Percentiles rank a stretch among this genome's conserved stretches.
Conservation (phyloP, 352 stramenopile genomes). For the Phytopythium cucurbitacearum region DNA sequence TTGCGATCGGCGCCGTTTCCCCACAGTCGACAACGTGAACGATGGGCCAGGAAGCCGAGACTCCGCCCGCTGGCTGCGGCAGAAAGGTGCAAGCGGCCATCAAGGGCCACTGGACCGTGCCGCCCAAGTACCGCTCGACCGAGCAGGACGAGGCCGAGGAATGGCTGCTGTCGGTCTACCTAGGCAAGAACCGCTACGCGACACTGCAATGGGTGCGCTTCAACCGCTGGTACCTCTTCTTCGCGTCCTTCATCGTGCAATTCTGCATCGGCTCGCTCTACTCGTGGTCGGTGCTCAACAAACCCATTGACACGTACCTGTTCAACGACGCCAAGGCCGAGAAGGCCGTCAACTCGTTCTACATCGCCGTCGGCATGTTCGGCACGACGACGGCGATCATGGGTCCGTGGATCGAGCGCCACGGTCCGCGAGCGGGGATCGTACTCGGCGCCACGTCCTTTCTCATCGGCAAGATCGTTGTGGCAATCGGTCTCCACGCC, state of each 20-base stretch:
- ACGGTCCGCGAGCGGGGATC: conserved; percentile 45
- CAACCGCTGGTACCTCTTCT: conserved; percentile 63
- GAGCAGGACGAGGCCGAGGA: conserved; percentile 53
- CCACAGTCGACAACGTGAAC: not conserved
- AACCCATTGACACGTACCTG: conserved; percentile 49
- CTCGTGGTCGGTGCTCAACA: conserved; percentile 76
- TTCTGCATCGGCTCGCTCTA: conserved; percentile 77
- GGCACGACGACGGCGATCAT: conserved; percentile 57
- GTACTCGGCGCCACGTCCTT: conserved; percentile 48
- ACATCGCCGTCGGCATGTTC: conserved; percentile 61
- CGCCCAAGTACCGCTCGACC: conserved; percentile 34
- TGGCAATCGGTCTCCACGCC: conserved; percentile 39
- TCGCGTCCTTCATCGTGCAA: conserved; percentile 52
- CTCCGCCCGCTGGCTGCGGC: conserved; percentile 20
- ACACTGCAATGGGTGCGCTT: conserved; percentile 39
- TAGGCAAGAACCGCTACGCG: conserved; percentile 45
- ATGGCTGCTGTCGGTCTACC: conserved; percentile 46
- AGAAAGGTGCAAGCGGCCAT: conserved; percentile 19
- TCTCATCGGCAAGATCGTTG: conserved; percentile 44
- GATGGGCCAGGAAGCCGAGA: conserved; percentile 9
- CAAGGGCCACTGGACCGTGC: conserved; percentile 50
- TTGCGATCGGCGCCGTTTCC: conserved; percentile 10
- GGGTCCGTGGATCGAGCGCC: conserved; percentile 64
- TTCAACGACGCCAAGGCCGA: conserved; percentile 42
- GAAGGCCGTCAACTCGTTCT: conserved; percentile 70